These are phyloP conservation scores for Penicillium maclennaniae DNA, from an alignment of 495 filamentous ascomycete species.

Conservation along the genomic window DNA sequence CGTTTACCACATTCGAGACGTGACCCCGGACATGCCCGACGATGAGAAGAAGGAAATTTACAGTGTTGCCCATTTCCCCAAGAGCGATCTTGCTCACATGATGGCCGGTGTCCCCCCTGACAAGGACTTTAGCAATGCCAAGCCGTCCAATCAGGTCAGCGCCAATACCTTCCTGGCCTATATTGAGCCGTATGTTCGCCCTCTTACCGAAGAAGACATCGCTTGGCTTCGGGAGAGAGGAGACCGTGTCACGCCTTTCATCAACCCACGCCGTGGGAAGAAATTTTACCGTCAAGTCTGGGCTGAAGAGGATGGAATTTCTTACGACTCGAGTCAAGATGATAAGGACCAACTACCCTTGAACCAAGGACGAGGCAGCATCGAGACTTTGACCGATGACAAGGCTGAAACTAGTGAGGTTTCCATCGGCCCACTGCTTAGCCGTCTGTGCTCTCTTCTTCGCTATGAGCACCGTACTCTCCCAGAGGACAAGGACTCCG, in stretches of 20 bases:
- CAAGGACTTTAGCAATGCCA: slow-evolving; percentile 90
- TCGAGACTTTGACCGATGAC: slow-evolving; percentile 82
- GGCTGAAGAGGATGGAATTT: slow-evolving; percentile 84
- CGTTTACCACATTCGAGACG: slow-evolving; percentile 83
- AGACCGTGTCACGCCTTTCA: slow-evolving; percentile 75
- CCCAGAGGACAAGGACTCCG: slow-evolving; percentile 51
- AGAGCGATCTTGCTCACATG: slow-evolving; percentile 71
- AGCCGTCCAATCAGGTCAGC: slow-evolving; percentile 89
- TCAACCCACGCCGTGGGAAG: slow-evolving; percentile 82
- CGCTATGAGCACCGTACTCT: slow-evolving; percentile 73
- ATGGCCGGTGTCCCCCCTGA: slow-evolving; percentile 88
- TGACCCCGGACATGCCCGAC: slow-evolving; percentile 68
- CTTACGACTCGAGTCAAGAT: slow-evolving; percentile 58
- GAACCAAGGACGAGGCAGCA: slow-evolving; percentile 78
- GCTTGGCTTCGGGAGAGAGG: slow-evolving; percentile 88
- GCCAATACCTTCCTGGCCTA: slow-evolving; percentile 84
- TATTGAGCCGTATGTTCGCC: slow-evolving; percentile 85
- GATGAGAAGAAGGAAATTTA: slow-evolving; percentile 82
- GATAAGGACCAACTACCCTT: slow-evolving; percentile 62
- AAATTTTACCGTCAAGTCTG: slow-evolving; percentile 83
- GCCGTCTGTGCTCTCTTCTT: slow-evolving; percentile 77
- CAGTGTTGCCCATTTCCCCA: slow-evolving; percentile 78
- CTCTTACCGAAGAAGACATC: slow-evolving; percentile 89
- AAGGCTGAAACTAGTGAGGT: slow-evolving; percentile 82
- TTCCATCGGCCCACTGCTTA: slow-evolving; percentile 80